Base-by-base conservation (phyloP, 208 protist genomes). In the Trichomonas gallinae region DNA sequence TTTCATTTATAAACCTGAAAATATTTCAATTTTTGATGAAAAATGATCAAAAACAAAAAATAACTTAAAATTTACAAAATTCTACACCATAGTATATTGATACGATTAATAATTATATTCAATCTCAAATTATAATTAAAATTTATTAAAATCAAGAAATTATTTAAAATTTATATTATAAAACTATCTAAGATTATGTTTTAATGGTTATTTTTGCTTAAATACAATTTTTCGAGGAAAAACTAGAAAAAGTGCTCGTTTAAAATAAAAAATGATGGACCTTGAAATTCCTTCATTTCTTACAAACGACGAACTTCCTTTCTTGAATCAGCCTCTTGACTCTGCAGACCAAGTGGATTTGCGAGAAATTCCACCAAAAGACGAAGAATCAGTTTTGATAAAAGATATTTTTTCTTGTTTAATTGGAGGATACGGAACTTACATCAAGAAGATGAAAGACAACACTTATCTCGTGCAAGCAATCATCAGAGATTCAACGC, bases 371-470 rank as follows among this genome's bases (percentile, higher is more conserved):
- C 87, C 87, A 26, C 21, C 17, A 38, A 38, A 51, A 51, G 87
- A 48, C n/a, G 87, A 93, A 93, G n/a, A 93, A 51, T 31, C 42
- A 38, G 87, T 42, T 0, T 38, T 93, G n/a, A 42, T 93, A 8
- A 58, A 48, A 58, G 87, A 93, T 93, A 15, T 93, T 38, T 93
- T 93, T 93, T 93, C 40, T 34, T 93, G 87, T 51, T 31, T 93
- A 38, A 38, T 93, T 34, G 87, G 87, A 49, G 87, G 44, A 34
- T 11, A 51, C 46, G 87, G 87, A 51, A 42, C 17, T 2, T 93
- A 93, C 46, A 93, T 93, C 0, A 48, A 58, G 46, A n/a, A 40
- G 42, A 85, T 6, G 21, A 85, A 85, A 85, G 8, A 40, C 36
- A 85, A 85, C 11, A 34, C 6, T 13, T 42, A 85, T 42, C 34